phyloP scores from a whole-genome alignment of 106 monocot genomes.

The Acanthochlamys bracteata region DNA sequence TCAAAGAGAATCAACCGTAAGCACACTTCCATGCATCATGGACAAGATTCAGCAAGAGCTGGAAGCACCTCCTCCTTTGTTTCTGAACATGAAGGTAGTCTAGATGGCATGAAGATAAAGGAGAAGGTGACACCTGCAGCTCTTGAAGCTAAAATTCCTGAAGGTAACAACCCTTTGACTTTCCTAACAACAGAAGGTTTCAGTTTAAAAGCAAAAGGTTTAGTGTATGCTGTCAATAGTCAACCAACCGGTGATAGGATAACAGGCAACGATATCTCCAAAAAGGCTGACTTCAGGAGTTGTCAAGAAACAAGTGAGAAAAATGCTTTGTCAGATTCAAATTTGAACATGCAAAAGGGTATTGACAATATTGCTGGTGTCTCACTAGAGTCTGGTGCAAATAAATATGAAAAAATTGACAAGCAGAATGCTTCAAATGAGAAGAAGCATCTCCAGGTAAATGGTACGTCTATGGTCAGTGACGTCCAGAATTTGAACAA shows the following conservation, averaged over 20 bases:
- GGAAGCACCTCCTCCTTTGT: not conserved
- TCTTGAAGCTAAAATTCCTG: not conserved
- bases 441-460: constrained; percentile 4
- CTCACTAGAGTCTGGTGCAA: not conserved
- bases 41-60: not conserved
- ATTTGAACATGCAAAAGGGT: constrained; percentile 1
- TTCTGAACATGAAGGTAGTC: not conserved
- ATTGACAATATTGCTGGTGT: not conserved
- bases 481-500: constrained; percentile 4
- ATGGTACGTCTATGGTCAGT: not conserved
- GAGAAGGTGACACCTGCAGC: constrained; percentile 4
- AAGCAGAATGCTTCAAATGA: constrained; percentile 6
- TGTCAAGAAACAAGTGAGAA: constrained; percentile 2
- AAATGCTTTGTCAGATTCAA: not conserved
- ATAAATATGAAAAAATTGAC: not conserved
- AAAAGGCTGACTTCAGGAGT: constrained; percentile 1
- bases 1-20: constrained; percentile 8
- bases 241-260: not conserved
- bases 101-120: not conserved
- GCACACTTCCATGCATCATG: not conserved
- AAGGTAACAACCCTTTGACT: not conserved
- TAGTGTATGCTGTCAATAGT: not conserved
- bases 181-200: not conserved
- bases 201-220: constrained; percentile 8
- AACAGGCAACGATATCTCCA: not conserved